Evolutionary conservation across 164 flowering plant species (phyloP).

Genomic region (Stephania yunnanensis): DNA sequence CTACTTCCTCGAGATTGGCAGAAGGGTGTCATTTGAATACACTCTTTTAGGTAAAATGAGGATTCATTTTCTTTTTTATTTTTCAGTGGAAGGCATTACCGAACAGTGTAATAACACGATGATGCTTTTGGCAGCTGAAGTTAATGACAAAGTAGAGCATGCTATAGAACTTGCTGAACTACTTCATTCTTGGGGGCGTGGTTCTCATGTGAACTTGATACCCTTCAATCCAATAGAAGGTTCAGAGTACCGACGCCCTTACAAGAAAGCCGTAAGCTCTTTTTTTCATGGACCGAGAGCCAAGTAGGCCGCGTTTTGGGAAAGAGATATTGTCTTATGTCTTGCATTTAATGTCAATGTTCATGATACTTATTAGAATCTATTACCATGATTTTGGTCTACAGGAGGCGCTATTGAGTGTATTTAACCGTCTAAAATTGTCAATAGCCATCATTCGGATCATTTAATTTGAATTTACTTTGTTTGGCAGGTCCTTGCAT

Average conservation of each 20-base stretch:
- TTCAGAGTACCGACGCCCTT: slow-evolving; percentile 78
- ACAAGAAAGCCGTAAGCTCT: slow-evolving; percentile 58
- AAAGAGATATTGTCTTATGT: background rate
- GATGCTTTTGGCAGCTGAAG: slow-evolving; percentile 58
- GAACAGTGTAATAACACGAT: background rate
- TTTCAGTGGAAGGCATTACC: background rate
- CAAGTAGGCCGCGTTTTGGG: background rate
- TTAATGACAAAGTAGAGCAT: slow-evolving; percentile 71
- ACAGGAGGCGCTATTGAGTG: background rate
- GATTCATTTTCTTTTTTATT: background rate
- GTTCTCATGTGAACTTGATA: slow-evolving; percentile 86
- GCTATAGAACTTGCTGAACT: slow-evolving; percentile 85
- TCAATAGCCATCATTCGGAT: background rate
- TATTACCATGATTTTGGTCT: background rate
- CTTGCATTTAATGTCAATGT: background rate
- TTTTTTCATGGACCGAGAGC: background rate
- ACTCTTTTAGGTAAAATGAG: slow-evolving; percentile 69
- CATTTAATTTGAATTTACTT: background rate
- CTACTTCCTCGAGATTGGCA: slow-evolving; percentile 66
- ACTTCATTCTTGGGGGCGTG: slow-evolving; percentile 79
- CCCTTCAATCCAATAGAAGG: slow-evolving; percentile 93
- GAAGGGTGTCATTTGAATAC: slow-evolving; percentile 87
- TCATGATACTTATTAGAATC: background rate
- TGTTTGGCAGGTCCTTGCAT: slow-evolving; percentile 56
- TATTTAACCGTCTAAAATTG: background rate